A percentile compares a stretch with the other conserved stretches of the same genome.
These are phyloP conservation scores for Debaryomycetaceae sp. DNA, from an alignment of 1,139 yeast genomes.

Conservation along the genomic window DNA sequence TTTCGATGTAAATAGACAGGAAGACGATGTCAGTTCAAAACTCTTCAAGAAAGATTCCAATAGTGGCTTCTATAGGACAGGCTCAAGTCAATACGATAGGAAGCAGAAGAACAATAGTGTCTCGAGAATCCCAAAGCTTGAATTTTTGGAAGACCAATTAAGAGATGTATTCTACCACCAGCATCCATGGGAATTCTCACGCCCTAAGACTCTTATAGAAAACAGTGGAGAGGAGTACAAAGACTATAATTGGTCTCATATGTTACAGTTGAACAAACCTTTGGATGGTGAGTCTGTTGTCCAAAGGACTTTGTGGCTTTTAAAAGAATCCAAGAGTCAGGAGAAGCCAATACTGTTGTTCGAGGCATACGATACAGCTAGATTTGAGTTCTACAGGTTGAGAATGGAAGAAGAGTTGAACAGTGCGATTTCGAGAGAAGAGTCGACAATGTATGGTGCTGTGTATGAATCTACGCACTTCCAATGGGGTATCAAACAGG, in stretches of 20 bases:
- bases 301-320: slow-evolving; percentile 78
- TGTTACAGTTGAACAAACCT: slow-evolving; percentile 68
- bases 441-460: slow-evolving; percentile 81
- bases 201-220: slow-evolving; percentile 87
- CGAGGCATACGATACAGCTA: slow-evolving; percentile 80
- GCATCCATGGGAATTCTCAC: slow-evolving; percentile 97
- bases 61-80: slow-evolving; percentile 43
- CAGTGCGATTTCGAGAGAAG: slow-evolving; percentile 74
- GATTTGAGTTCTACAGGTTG: slow-evolving; percentile 81
- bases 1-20: slow-evolving; percentile 21
- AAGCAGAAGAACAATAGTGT: slow-evolving; percentile 27
- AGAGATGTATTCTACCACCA: slow-evolving; percentile 81
- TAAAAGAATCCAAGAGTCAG: slow-evolving; percentile 34
- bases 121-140: slow-evolving; percentile 59
- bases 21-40: slow-evolving; percentile 21
- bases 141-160: slow-evolving; percentile 76
- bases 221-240: slow-evolving; percentile 54
- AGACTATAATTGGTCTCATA: slow-evolving; percentile 70
- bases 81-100: slow-evolving; percentile 27
- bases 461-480: slow-evolving; percentile 59
- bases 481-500: slow-evolving; percentile 66
- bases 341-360: slow-evolving; percentile 22
- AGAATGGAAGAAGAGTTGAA: slow-evolving; percentile 83
- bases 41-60: slow-evolving; percentile 17
- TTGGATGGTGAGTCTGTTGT: slow-evolving; percentile 93